A percentile compares a stretch with the other conserved stretches of the same genome.
Evolutionary conservation across 2,329 filamentous ascomycete species (phyloP).

Genomic region (Venturia nashicola): DNA sequence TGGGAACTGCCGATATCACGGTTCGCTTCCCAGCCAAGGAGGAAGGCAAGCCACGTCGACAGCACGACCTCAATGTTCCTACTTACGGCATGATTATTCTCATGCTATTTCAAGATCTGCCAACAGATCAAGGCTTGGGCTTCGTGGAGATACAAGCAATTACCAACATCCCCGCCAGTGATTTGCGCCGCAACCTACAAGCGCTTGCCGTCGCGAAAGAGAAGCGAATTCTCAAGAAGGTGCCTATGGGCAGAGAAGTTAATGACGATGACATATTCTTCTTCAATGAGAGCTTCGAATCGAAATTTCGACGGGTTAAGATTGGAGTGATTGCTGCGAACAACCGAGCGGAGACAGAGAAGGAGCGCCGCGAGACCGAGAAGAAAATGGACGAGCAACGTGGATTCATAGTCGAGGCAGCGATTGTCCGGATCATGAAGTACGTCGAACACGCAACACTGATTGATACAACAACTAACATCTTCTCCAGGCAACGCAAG

Average conservation of each 20-base stretch:
- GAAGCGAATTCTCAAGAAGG: conserved; percentile 67
- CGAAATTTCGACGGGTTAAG: conserved; percentile 78
- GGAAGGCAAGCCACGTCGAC: conserved; percentile 47
- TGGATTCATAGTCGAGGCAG: conserved; percentile 60
- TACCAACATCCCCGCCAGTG: conserved; percentile 64
- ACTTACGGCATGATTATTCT: conserved; percentile 89
- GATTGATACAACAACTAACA: conserved; percentile 3
- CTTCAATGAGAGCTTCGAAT: conserved; percentile 72
- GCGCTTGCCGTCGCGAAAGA: conserved; percentile 75
- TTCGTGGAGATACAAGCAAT: conserved; percentile 71
- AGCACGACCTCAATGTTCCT: conserved; percentile 83
- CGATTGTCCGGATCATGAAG: conserved; percentile 78
- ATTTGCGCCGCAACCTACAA: conserved; percentile 67
- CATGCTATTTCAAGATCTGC: conserved; percentile 74
- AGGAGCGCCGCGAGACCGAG: conserved; percentile 57
- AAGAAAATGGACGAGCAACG: conserved; percentile 63
- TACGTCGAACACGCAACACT: conserved; percentile 34
- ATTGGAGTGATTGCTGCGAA: conserved; percentile 69
- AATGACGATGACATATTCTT: conserved; percentile 66
- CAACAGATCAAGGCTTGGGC: conserved; percentile 36
- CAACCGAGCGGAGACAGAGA: conserved; percentile 71
- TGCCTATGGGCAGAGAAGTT: conserved; percentile 66
- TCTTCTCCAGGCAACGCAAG: conserved; percentile 31
- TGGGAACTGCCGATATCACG: conserved; percentile 78
- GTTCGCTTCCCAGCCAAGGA: conserved; percentile 67